Evolutionary conservation across 192 early-diverging fungal genomes (phyloP), one percentile per base, ranked within the genome.

Genomic region (Allomyces javanicus): DNA sequence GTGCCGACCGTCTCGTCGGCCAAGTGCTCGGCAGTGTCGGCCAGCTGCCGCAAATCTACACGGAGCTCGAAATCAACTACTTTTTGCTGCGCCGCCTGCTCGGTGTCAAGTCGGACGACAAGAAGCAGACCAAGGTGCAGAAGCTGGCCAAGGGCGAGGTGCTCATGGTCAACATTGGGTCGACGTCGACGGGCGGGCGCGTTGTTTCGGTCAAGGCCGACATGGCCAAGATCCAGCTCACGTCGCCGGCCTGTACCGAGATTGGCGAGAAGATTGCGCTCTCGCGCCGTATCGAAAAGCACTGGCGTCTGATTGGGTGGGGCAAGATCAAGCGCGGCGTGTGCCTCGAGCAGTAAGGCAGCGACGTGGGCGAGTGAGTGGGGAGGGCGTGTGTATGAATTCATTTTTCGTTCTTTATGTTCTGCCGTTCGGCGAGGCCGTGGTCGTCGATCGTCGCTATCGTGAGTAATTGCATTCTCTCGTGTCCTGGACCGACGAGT

Each of bases 301-400:
- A 94, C 77, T 99, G 96, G 96, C 89, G 91, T 76, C 80, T 99
- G 71, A 96, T 99, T 75, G 96, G 96, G 68, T 99, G 96, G 96
- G 96, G 94, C 67, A 89, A 83, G 67, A 95, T 97, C 74, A 89
- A 86, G 72, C 84, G 87, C 66, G 93, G 94, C 33, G 76, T 76
- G 24, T 85, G 81, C 61, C 81, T 93, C 66, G 79, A 85, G 33
- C 33, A 40, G 7, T 40, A 40, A 40, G 33, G 7, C 33, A 40
- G 0, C 33, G 26, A n/a, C n/a, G 1, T 3, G 33, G 33, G 33
- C 33, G 9, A 9, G 1, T 27, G 1, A 4, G 33, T 40, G 33
- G 9, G 33, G 9, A 7, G 33, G 33, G 33, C 33, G 33, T 40
- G 33, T 40, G 33, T 40, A 40, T 40, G 33, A 40, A 40, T 40